Evolutionary conservation across 495 filamentous ascomycete species (phyloP).

Genomic region (Aspergillus sclerotioniger): DNA sequence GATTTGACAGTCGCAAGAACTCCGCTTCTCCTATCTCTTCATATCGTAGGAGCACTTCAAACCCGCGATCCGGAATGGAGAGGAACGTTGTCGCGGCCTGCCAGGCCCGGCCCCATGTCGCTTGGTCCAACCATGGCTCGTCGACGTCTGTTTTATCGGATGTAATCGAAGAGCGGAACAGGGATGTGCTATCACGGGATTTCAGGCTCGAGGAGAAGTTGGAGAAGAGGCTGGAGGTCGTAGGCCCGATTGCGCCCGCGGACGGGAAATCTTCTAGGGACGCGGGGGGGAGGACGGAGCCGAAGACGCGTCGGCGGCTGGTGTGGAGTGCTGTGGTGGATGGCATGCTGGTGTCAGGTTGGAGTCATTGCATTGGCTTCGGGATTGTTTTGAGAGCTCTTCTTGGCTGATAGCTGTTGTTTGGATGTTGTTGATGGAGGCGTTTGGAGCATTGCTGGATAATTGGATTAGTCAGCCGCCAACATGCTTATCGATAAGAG

Average conservation of each 20-base stretch:
- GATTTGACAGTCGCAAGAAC: conserved; percentile 30
- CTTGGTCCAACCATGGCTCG: conserved; percentile 45
- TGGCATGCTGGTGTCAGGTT: not conserved
- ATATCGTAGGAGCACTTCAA: conserved; percentile 24
- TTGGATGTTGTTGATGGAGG: not conserved
- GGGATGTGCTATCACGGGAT: not conserved
- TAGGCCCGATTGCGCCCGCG: conserved; percentile 14
- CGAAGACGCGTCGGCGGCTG: conserved; percentile 46
- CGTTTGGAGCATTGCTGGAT: not conserved
- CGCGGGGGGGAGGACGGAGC: conserved; percentile 52
- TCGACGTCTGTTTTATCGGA: conserved; percentile 20
- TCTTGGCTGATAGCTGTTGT: not conserved
- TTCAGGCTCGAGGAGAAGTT: conserved; percentile 26
- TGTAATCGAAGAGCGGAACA: conserved; percentile 8
- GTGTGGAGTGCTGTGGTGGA: conserved; percentile 19
- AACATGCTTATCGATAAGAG: conserved; percentile 21
- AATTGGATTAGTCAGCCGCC: conserved; percentile 14
- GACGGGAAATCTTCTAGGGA: conserved; percentile 33
- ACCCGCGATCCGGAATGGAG: conserved; percentile 46
- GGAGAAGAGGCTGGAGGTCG: conserved; percentile 3
- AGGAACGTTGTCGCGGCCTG: conserved; percentile 63
- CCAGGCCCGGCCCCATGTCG: conserved; percentile 67
- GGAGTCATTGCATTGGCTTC: not conserved
- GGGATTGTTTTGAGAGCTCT: not conserved
- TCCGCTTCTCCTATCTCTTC: conserved; percentile 28